Conservation (phyloP, 1,284 basidiomycete species). For the Mixia osmundae region DNA sequence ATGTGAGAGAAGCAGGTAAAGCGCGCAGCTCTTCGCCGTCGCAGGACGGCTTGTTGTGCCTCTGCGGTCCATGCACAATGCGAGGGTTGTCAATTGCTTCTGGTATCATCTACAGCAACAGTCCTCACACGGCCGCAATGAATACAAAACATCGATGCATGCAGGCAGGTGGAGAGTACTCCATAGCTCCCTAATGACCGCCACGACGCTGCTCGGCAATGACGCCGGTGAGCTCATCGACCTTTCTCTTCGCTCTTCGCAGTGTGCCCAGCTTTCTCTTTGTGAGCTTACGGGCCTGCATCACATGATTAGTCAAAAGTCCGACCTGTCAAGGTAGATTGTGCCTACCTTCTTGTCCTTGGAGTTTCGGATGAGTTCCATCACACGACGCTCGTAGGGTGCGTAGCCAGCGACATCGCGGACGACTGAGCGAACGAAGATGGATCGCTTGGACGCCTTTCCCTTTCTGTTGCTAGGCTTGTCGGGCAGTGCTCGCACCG, state of each 20-base stretch:
- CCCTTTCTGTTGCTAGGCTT: constrained; percentile 89
- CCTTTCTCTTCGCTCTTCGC: constrained; percentile 86
- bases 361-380: constrained; percentile 46
- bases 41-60: no score
- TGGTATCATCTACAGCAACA: no score
- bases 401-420: constrained; percentile 85
- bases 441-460: constrained; percentile 50
- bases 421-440: constrained; percentile 72
- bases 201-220: constrained; percentile 27
- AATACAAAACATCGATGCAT: no score
- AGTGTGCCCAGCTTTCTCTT: constrained; percentile 61
- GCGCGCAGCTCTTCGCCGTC: no score
- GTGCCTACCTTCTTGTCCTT: constrained; percentile 94
- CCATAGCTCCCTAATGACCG: no score
- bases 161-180: no score
- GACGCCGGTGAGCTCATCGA: constrained; percentile 72
- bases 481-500: constrained; percentile 48
- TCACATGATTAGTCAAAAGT: constrained; percentile 23
- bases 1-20: no score
- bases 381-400: constrained; percentile 91
- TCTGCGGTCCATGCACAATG: no score
- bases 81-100: no score
- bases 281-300: not conserved
- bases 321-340: no score
- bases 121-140: no score